Percentiles rank a stretch among this genome's conserved stretches.
These are phyloP conservation scores for Rhytidhysteron rufulum DNA, from an alignment of 2,329 filamentous ascomycete species.

Conservation along the genomic window DNA sequence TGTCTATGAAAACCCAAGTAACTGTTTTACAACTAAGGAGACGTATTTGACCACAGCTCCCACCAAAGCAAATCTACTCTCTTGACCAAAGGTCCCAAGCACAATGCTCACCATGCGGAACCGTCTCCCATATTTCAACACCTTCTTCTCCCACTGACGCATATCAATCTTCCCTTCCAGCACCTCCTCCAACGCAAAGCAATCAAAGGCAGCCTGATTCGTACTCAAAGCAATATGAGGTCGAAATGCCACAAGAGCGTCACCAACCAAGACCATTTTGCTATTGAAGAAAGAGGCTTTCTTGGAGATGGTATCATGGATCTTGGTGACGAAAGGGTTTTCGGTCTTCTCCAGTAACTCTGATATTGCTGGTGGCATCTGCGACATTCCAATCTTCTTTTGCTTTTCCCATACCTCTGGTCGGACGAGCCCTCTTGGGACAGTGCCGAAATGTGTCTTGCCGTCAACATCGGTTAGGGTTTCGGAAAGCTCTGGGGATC, in stretches of 20 bases:
- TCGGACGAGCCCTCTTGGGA: constrained; percentile 40
- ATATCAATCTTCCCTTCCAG: constrained; percentile 38
- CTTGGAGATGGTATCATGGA: constrained; percentile 41
- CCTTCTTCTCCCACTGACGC: no score
- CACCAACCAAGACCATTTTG: constrained; percentile 44
- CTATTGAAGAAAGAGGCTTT: constrained; percentile 38
- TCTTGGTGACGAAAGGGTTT: constrained; percentile 44
- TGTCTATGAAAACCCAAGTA: no score
- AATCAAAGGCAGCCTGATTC: constrained; percentile 46
- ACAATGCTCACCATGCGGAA: no score
- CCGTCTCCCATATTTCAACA: no score
- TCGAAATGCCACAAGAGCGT: constrained; percentile 45
- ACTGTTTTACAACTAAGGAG: no score
- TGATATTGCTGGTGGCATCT: constrained; percentile 38
- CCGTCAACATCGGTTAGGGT: constrained; percentile 45
- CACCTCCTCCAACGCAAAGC: constrained; percentile 38
- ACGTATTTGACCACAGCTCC: no score
- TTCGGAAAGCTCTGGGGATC: constrained; percentile 31
- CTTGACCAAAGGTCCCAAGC: no score
- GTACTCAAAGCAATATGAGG: constrained; percentile 47
- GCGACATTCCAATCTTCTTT: constrained; percentile 25
- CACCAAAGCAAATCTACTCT: no score
- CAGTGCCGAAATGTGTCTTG: constrained; percentile 38
- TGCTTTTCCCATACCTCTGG: constrained; percentile 38
- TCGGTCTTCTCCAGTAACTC: constrained; percentile 40